Evolutionary conservation across 345 rosid genomes (phyloP), one percentile per base, ranked within the genome.

Genomic region (Brassica carinata): DNA sequence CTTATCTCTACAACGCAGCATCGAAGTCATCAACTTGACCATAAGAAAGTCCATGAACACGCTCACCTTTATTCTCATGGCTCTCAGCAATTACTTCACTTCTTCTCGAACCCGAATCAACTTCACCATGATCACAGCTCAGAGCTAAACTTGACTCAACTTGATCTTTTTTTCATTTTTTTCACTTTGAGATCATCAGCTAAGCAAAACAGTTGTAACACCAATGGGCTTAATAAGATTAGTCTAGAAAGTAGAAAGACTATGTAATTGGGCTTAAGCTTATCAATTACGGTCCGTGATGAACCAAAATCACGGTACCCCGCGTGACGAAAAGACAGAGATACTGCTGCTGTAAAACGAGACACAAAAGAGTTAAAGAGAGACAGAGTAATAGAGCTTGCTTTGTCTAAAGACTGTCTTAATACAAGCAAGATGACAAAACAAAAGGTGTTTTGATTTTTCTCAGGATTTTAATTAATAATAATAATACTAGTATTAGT

Each of bases 261-360:
- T 15, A 45, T 30, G 2, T 74, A 23, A n/a, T 34, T 75, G 57
- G 55, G 66, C 36, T 58, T 19, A 6, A 6, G 34, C 30, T 55
- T 10, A 33, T 18, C 7, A 58, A 55, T 1, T 9, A 77, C 30
- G 61, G 61, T 34, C 34, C 51, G 19, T 29, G 51, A 29, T 40
- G 48, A 23, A 17, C 48, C 11, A 57, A 61, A 69, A 69, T 7
- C 75, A 77, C 75, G 75, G 75, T 18, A 29, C n/a, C 53, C 15
- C 81, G 70, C 75, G 81, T 77, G 81, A 70, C 5, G 2, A 34
- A 19, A 23, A 68, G 57, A 57, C 0, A 67, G 55, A 77, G 71
- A 78, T 65, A 78, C 67, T 72, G 77, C 66, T 72, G 82, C 62
- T 38, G 67, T 72, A 79, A 79, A 51, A 26, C 61, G 45, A 78